Base-by-base conservation (phyloP, 768 basidiomycete species). In the Butyriboletus loyo region DNA sequence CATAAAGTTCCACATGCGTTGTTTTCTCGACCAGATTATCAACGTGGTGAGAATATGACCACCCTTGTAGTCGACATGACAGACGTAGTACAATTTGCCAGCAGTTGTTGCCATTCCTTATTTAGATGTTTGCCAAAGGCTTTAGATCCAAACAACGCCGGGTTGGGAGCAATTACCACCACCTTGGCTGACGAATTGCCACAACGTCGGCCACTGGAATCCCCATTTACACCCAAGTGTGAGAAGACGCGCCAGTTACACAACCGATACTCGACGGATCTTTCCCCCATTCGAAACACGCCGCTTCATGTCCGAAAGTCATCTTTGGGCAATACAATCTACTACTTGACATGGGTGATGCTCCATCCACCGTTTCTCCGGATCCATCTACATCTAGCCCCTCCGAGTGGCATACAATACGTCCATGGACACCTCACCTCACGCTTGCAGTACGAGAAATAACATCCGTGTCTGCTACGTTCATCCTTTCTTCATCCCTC, bases 401-500 rank as follows among this genome's bases (percentile, higher is more conserved):
- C 13, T 58, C 65, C 0, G 69, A 73, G 45, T 92, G 89, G 89
- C 83, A 83, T 53, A 73, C 85, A 11, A 84, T 92, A 58, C 79
- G 88, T 14, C 90, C 89, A 7, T 91, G 87, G 85, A 75, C 79
- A 5, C 84, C 85, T 34, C 83, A 82, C 30, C 73, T 92, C n/a
- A 77, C 81, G 1, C 79, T 92, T 14, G 72, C 78, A 13, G 86
- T 91, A 37, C 79, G 82, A 38, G 90, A 92, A 74, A 84, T 92
- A 46, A 89, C 91, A 22, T 92, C 90, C 0, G 90, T 92, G n/a
- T 69, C 69, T 10, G 88, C 82, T 9, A 91, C 89, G 0, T 91
- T 92, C 63, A 78, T 86, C 54, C 77, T 92, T 22, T 82, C 83
- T 0, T 82, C 85, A 9, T 71, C 73, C 4, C 66, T 79, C 52